These are phyloP conservation scores for Gastrolobium villosum DNA, from an alignment of 306 rosid species.

Conservation along the genomic window DNA sequence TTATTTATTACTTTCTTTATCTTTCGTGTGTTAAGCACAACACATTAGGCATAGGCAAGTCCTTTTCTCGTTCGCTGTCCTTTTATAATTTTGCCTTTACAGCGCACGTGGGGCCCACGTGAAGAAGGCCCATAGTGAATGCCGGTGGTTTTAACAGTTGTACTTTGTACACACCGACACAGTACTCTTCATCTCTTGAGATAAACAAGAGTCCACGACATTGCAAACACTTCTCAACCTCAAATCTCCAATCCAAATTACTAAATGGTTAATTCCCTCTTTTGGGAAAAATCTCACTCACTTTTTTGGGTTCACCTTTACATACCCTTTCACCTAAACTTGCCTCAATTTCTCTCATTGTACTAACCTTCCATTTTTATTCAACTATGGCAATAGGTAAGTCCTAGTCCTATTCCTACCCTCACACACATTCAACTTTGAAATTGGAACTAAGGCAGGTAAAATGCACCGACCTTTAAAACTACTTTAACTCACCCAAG, in stretches of 20 bases:
- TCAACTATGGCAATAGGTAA: not conserved
- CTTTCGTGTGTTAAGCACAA: not conserved
- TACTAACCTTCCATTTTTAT: not conserved
- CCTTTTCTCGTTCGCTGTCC: constrained; percentile 40
- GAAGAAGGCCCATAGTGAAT: constrained; percentile 35
- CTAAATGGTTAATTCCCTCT: not conserved
- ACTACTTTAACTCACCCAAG: not conserved
- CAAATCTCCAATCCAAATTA: not conserved
- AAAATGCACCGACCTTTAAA: constrained; percentile 32
- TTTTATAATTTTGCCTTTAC: constrained; percentile 45
- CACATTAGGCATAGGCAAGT: constrained; percentile 43
- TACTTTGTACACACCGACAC: constrained; percentile 46
- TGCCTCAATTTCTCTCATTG: no score
- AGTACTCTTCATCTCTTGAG: not conserved
- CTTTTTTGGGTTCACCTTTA: not conserved
- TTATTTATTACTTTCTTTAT: not conserved
- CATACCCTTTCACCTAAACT: no score
- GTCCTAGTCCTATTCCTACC: constrained; percentile 12
- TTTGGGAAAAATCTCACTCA: not conserved
- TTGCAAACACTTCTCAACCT: constrained; percentile 9
- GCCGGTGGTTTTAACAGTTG: constrained; percentile 46
- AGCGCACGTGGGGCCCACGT: constrained; percentile 62
- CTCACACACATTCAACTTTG: constrained; percentile 12
- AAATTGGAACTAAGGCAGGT: constrained; percentile 38
- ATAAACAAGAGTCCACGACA: constrained; percentile 30